Base-by-base conservation (phyloP, 208 protist genomes). In the Trypanosoma mega region DNA sequence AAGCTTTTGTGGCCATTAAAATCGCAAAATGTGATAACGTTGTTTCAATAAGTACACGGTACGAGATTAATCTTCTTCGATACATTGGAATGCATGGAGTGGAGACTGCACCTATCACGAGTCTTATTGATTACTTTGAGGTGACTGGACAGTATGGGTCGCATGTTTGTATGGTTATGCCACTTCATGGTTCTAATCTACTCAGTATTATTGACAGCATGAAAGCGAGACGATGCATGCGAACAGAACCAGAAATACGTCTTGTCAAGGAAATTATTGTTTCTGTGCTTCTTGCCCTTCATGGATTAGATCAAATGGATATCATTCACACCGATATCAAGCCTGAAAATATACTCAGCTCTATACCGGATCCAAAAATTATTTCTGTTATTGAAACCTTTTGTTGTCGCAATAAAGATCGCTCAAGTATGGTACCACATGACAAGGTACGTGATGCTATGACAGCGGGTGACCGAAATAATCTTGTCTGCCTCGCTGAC, bases 311-410 rank as follows among this genome's bases (percentile, higher is more conserved):
- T 48, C 46, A 63, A 31, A 44, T 87, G 26, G 78, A 93, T 61
- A 74, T 97, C 20, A 74, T 97, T 47, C 92, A 97, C 78, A 96
- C 92, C 11, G 92, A 97, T 70, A 86, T 97, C 44, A 97, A 97
- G 58, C 91, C 91, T 5, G 91, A 95, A 70, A 97, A 95, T 55
- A 74, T 95, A 44, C 72, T 97, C 47, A 90, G 69, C 63, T 76
- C 71, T 31, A 60, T 67, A 12, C 76, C 85, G 33, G 85, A 93
- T 63, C 76, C 71, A 23, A 81, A 74, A 55, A 68, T 95, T 47
- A 31, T 87, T 20, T 36, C 33, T 3, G 55, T 70, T 33, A 93
- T 95, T 51, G 74, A 86, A 57, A 64, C 57, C 33, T 93, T 93
- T 63, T 88, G 73, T 52, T 58, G 45, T 50, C 64, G 63, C 49